phyloP scores from a whole-genome alignment of 2,329 filamentous ascomycete species.

The Huntiella moniliformis region DNA sequence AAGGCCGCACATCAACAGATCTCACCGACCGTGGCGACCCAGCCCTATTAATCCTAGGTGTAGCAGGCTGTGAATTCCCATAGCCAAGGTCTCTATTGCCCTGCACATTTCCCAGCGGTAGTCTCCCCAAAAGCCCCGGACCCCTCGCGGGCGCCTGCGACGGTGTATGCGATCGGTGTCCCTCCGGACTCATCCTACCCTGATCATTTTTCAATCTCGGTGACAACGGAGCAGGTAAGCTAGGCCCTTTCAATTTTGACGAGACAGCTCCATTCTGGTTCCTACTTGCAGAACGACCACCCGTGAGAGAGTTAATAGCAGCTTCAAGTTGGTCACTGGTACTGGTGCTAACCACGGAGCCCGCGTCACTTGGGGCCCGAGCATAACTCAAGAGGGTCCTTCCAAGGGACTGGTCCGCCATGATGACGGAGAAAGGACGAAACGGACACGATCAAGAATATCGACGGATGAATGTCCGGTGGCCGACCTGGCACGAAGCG shows the following conservation, averaged over 20 bases:
- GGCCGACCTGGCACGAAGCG: no score
- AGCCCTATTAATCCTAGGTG: conserved; percentile 1
- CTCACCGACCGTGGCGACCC: conserved; percentile 9
- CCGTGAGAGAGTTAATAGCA: conserved; percentile 7
- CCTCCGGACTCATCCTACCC: conserved; percentile 6
- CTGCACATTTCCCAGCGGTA: conserved; percentile 6
- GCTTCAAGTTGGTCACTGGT: conserved; percentile 6
- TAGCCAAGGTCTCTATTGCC: neutral
- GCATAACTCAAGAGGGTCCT: conserved; percentile 8
- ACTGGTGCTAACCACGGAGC: conserved; percentile 1
- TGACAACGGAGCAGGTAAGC: neutral
- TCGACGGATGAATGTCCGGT: no score
- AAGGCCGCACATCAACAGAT: conserved; percentile 8
- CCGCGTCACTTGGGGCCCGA: conserved; percentile 8
- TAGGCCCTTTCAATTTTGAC: neutral
- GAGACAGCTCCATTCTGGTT: neutral
- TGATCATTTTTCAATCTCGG: neutral
- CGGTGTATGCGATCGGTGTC: conserved; percentile 7
- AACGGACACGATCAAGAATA: no score
- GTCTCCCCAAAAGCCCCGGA: conserved; percentile 1
- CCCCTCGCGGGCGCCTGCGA: neutral
- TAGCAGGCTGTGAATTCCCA: neutral
- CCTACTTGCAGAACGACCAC: neutral
- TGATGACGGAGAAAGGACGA: neutral
- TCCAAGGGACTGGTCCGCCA: conserved; percentile 6